These are phyloP conservation scores for Globisporangium carolinianum DNA, from an alignment of 352 stramenopile species.

Conservation along the genomic window DNA sequence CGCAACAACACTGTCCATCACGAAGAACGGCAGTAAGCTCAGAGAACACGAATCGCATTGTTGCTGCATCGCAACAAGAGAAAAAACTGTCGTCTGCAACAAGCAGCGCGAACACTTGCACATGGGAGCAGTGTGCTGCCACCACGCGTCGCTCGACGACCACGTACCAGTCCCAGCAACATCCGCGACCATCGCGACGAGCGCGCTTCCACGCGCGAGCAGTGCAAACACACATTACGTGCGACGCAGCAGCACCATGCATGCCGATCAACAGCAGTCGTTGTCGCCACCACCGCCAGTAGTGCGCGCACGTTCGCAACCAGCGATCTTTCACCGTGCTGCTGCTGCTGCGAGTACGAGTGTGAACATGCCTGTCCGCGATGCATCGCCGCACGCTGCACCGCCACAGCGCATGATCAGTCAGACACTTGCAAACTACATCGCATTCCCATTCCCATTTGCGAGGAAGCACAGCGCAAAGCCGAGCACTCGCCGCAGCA, in stretches of 20 bases:
- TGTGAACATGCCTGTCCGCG: neutral
- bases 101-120: no score
- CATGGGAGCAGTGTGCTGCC: conserved; percentile 71
- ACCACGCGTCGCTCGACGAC: conserved; percentile 59
- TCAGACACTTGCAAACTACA: conserved; percentile 65
- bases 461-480: conserved; percentile 24
- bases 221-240: no score
- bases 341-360: no score
- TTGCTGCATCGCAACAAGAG: no score
- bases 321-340: no score
- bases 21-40: no score
- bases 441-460: conserved; percentile 76
- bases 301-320: neutral
- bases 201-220: no score
- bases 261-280: neutral
- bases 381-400: neutral
- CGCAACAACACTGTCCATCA: no score
- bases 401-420: conserved; percentile 22
- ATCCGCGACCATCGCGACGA: neutral
- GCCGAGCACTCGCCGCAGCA: conserved; percentile 10
- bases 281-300: neutral
- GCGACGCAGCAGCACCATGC: no score
- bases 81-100: no score
- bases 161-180: conserved; percentile 20
- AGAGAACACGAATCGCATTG: no score